Conservation (phyloP, 805 yeast species). For the Metschnikowia continentalis region DNA sequence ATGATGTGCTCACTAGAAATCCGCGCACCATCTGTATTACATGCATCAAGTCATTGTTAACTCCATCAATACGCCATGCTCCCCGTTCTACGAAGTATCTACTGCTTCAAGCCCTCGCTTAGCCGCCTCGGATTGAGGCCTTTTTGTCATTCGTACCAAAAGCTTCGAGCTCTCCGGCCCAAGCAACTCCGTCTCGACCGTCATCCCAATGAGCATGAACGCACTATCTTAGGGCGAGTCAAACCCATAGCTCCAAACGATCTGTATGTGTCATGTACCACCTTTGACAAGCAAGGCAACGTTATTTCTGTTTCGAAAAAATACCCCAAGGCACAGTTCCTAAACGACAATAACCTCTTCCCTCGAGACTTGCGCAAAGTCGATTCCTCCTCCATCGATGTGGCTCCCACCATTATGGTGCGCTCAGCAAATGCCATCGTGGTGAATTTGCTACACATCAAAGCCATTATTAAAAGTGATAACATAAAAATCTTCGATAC, state of each 20-base stretch:
- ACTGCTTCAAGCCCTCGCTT: neutral
- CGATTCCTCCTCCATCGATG: slow-evolving; percentile 68
- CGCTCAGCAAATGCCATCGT: slow-evolving; percentile 70
- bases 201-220: slow-evolving; percentile 3
- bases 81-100: neutral
- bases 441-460: slow-evolving; percentile 79
- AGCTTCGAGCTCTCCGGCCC: neutral
- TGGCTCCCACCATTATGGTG: slow-evolving; percentile 85
- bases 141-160: neutral
- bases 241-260: slow-evolving; percentile 48
- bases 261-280: slow-evolving; percentile 69
- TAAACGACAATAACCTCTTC: slow-evolving; percentile 65
- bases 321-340: slow-evolving; percentile 67
- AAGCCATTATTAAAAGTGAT: slow-evolving; percentile 82
- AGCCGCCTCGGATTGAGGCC: neutral
- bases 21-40: neutral
- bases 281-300: slow-evolving; percentile 67
- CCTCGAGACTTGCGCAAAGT: slow-evolving; percentile 87
- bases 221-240: slow-evolving; percentile 16
- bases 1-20: neutral
- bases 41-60: neutral
- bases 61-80: neutral
- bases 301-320: slow-evolving; percentile 66
- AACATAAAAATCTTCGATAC: slow-evolving; percentile 82
- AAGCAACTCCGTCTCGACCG: neutral